Conservation (phyloP, 2,329 filamentous ascomycete species). For the Rhynchosporium graminicola region DNA sequence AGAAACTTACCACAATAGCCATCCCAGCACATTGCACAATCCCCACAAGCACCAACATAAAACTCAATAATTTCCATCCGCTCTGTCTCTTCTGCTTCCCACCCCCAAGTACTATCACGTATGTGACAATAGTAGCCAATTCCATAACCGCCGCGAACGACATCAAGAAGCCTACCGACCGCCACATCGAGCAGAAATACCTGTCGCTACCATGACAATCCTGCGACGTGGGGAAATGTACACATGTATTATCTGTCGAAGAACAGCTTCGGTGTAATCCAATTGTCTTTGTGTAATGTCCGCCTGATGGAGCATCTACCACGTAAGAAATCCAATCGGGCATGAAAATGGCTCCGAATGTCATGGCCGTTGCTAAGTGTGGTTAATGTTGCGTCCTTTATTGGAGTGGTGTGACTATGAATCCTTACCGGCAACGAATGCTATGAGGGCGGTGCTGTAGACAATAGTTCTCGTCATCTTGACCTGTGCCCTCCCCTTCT, state of each 20-base stretch:
- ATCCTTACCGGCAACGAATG: constrained; percentile 47
- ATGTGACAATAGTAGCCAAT: constrained; percentile 77
- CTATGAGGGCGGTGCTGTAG: constrained; percentile 45
- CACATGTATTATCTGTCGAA: constrained; percentile 57
- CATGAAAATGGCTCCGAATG: constrained; percentile 66
- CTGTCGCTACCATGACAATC: constrained; percentile 60
- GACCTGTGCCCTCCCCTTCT: constrained; percentile 19
- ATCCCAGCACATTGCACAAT: constrained; percentile 75
- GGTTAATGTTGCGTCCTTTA: constrained; percentile 13
- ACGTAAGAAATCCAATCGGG: constrained; percentile 72
- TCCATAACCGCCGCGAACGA: constrained; percentile 81
- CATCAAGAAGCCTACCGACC: constrained; percentile 83
- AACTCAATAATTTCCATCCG: constrained; percentile 77
- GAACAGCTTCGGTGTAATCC: constrained; percentile 84
- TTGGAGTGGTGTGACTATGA: constrained; percentile 24
- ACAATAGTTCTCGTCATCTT: constrained; percentile 48
- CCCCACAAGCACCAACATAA: constrained; percentile 65
- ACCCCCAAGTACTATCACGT: constrained; percentile 73
- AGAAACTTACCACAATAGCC: constrained; percentile 73
- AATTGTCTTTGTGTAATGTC: constrained; percentile 63
- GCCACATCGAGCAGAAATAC: constrained; percentile 91
- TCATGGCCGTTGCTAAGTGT: constrained; percentile 71
- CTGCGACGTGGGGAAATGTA: constrained; percentile 64
- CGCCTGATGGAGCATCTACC: constrained; percentile 50
- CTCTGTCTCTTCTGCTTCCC: constrained; percentile 77